phyloP scores from a whole-genome alignment of 2,329 filamentous ascomycete genomes.

The Hypoxylon sp. region DNA sequence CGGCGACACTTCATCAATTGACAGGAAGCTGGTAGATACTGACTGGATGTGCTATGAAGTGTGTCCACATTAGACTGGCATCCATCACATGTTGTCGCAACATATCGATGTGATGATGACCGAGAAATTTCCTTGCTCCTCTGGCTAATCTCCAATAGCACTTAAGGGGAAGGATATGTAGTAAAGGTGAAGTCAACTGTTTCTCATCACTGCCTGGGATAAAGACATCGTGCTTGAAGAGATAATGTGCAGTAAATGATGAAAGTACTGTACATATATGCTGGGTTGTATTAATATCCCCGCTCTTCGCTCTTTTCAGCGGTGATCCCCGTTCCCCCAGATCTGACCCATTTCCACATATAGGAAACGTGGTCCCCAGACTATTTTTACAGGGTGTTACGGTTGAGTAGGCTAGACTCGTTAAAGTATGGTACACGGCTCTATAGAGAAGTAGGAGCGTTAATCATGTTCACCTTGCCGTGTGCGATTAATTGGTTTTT shows the following conservation, averaged over 20 bases:
- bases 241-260: conserved; percentile 31
- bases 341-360: conserved; percentile 28
- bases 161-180: conserved; percentile 12
- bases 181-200: conserved; percentile 13
- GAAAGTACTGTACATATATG: conserved; percentile 33
- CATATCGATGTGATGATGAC: conserved; percentile 17
- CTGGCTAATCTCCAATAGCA: conserved; percentile 14
- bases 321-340: conserved; percentile 34
- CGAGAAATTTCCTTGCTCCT: conserved; percentile 14
- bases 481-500: conserved; percentile 12
- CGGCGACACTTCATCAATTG: conserved; percentile 29
- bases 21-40: conserved; percentile 14
- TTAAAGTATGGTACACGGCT: conserved; percentile 25
- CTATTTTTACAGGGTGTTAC: conserved; percentile 17
- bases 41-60: conserved; percentile 22
- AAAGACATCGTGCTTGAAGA: conserved; percentile 13
- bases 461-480: conserved; percentile 12
- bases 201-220: conserved; percentile 17
- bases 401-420: conserved; percentile 5
- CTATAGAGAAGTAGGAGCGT: conserved; percentile 17
- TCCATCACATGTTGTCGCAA: conserved; percentile 19
- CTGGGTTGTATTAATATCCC: conserved; percentile 28
- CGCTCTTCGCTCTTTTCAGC: conserved; percentile 33
- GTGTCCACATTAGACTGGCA: conserved; percentile 31
- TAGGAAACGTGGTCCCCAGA: conserved; percentile 17